Conservation (phyloP, 169 alveolate species). For the Cryptosporidium sp. region DNA sequence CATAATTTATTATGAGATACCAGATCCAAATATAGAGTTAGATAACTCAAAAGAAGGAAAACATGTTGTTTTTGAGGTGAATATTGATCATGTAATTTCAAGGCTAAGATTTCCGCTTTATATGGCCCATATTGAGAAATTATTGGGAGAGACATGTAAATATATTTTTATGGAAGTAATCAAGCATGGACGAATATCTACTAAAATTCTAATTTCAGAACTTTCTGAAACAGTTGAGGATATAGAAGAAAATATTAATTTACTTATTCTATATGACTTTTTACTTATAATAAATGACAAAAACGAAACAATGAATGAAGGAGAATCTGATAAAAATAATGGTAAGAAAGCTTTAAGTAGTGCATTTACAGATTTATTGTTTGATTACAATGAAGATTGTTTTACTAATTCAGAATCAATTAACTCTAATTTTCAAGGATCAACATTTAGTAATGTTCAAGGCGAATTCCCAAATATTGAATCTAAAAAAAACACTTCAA, state of each 20-base stretch:
- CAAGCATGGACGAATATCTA: slow-evolving; percentile 63
- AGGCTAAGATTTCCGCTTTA: slow-evolving; percentile 61
- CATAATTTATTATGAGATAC: slow-evolving; percentile 4
- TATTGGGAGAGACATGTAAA: slow-evolving; percentile 48
- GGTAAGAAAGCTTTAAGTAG: not conserved
- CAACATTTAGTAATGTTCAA: not conserved
- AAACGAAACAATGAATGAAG: not conserved
- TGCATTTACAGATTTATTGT: slow-evolving; percentile 31
- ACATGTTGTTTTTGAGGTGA: slow-evolving; percentile 34
- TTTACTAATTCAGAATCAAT: not conserved
- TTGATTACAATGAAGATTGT: slow-evolving; percentile 27
- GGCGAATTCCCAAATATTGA: not conserved
- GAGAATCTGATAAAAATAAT: not conserved
- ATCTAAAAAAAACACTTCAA: not conserved
- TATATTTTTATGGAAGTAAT: slow-evolving; percentile 46
- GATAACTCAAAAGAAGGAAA: slow-evolving; percentile 6
- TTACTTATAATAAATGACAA: slow-evolving; percentile 5
- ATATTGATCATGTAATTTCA: slow-evolving; percentile 22
- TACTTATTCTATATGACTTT: slow-evolving; percentile 29
- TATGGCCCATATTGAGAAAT: slow-evolving; percentile 28
- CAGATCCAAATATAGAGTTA: slow-evolving; percentile 20
- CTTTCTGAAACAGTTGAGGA: slow-evolving; percentile 48
- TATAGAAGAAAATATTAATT: slow-evolving; percentile 8
- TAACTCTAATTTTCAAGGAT: not conserved
- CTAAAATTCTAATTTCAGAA: slow-evolving; percentile 32